Conservation (phyloP, 768 basidiomycete species). For the Russula dissimulans region DNA sequence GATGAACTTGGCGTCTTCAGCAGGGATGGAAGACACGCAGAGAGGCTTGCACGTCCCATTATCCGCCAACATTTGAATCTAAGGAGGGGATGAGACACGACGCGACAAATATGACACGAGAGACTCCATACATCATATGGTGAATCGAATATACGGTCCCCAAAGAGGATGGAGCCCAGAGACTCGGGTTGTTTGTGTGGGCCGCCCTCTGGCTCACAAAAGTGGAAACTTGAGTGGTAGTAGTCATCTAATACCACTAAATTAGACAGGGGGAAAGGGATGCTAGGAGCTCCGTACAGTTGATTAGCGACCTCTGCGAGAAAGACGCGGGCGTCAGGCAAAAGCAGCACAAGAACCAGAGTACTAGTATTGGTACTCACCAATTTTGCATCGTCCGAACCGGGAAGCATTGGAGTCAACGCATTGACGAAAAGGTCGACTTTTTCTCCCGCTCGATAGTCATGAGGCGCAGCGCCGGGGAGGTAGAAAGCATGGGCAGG, state of each 20-base stretch:
- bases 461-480: constrained; percentile 81
- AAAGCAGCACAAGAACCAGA: neutral
- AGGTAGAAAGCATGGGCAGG: constrained; percentile 69
- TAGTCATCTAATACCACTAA: constrained; percentile 64
- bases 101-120: neutral
- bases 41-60: constrained; percentile 68
- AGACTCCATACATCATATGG: constrained; percentile 63
- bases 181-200: constrained; percentile 71
- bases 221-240: constrained; percentile 78
- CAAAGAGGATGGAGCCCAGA: constrained; percentile 90
- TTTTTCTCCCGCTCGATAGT: constrained; percentile 63
- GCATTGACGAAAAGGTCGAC: constrained; percentile 84
- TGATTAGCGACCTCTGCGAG: constrained; percentile 78
- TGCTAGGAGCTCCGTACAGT: constrained; percentile 43
- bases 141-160: constrained; percentile 88
- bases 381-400: constrained; percentile 60
- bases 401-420: constrained; percentile 74
- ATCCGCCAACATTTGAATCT: constrained; percentile 78
- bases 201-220: constrained; percentile 75
- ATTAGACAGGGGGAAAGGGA: neutral
- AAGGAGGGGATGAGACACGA: constrained; percentile 8
- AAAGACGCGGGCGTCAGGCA: neutral
- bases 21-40: constrained; percentile 53
- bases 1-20: constrained; percentile 77
- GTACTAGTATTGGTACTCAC: constrained; percentile 33